Conservation (phyloP, 495 filamentous ascomycete genomes). For the Achaetomiella virescens region DNA sequence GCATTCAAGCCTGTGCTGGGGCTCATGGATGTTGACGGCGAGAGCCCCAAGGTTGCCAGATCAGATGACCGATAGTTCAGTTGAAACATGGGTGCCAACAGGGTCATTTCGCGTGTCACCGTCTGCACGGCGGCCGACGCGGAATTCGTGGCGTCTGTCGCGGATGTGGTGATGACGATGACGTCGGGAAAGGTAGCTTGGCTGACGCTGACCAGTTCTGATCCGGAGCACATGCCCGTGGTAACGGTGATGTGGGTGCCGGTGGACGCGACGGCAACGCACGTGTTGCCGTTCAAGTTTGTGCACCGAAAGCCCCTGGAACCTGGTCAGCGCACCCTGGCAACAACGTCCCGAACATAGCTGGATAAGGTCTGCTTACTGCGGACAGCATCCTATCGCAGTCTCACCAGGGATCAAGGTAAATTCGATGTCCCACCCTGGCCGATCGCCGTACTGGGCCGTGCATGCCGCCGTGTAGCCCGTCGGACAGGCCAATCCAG, state of each 20-base stretch:
- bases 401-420: conserved; percentile 17
- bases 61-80: conserved; percentile 4
- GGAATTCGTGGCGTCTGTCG: background rate
- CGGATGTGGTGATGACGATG: background rate
- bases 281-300: conserved; percentile 3
- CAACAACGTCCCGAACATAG: background rate
- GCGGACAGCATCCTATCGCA: conserved; percentile 20
- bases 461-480: conserved; percentile 21
- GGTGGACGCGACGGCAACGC: background rate
- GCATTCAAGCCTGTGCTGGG: background rate
- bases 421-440: conserved; percentile 16
- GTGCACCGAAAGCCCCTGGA: background rate
- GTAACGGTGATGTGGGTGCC: no score
- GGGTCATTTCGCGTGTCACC: background rate
- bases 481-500: conserved; percentile 19
- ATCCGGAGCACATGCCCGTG: background rate
- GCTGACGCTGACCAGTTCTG: background rate
- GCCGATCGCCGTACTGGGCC: conserved; percentile 7
- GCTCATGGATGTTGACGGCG: background rate
- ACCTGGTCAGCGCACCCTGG: background rate
- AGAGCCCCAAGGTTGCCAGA: background rate
- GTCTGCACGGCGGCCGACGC: background rate
- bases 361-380: conserved; percentile 1
- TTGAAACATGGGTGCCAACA: conserved; percentile 7
- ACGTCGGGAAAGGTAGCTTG: background rate